A percentile compares a stretch with the other conserved stretches of the same genome.
Evolutionary conservation across 257 asterid species (phyloP).

Genomic region (Solanum pimpinellifolium): DNA sequence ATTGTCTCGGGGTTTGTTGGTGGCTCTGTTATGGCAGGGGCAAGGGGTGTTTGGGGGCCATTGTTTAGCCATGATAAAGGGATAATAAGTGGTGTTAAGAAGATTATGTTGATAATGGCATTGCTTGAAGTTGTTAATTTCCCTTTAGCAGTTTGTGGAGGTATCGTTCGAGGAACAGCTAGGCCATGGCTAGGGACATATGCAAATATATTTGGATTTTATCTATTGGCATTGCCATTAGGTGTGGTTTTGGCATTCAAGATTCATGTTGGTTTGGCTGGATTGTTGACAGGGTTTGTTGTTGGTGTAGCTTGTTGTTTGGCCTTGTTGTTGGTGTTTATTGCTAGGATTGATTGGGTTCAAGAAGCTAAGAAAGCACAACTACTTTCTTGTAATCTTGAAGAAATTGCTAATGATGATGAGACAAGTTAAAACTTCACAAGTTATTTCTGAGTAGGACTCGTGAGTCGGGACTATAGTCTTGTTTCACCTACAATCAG

Average conservation of each 20-base stretch:
- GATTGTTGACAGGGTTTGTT: slow-evolving; percentile 63
- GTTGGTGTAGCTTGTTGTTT: slow-evolving; percentile 58
- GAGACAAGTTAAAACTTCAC: background rate
- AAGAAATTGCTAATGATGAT: background rate
- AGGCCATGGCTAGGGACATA: slow-evolving; percentile 71
- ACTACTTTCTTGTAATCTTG: slow-evolving; percentile 9
- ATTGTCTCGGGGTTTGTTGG: slow-evolving; percentile 36
- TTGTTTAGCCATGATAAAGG: slow-evolving; percentile 47
- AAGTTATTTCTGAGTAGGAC: background rate
- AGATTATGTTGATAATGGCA: slow-evolving; percentile 53
- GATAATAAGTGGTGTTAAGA: slow-evolving; percentile 31
- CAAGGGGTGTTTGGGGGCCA: slow-evolving; percentile 58
- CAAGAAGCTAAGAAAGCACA: slow-evolving; percentile 53
- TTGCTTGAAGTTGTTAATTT: slow-evolving; percentile 60
- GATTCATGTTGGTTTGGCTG: slow-evolving; percentile 46
- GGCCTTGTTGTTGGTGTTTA: slow-evolving; percentile 42
- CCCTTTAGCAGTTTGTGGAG: slow-evolving; percentile 78
- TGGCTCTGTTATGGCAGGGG: slow-evolving; percentile 36
- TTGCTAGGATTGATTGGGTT: slow-evolving; percentile 60
- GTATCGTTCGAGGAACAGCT: slow-evolving; percentile 83
- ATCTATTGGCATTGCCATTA: slow-evolving; percentile 58
- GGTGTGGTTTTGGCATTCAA: slow-evolving; percentile 56
- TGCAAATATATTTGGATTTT: slow-evolving; percentile 67
- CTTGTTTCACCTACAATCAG: background rate
- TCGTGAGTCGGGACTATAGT: background rate